Conservation (phyloP, 208 protist species). For the Crithidia brevicula region DNA sequence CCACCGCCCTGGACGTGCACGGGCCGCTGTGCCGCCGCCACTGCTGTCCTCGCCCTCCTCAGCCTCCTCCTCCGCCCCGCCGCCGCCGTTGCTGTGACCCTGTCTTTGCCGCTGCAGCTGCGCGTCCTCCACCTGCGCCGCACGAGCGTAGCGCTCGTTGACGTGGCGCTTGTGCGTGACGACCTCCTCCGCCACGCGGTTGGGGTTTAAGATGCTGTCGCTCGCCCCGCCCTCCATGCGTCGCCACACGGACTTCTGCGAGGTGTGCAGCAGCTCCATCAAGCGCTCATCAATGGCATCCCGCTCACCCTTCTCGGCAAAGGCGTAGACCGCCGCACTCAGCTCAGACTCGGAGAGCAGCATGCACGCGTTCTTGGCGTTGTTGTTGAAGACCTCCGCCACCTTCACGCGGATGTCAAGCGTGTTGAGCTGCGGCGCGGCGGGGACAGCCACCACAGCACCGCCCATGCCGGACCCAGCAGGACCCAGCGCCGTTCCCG, state of each 20-base stretch:
- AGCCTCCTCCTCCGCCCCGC: slow-evolving; percentile 16
- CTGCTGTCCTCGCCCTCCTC: slow-evolving; percentile 12
- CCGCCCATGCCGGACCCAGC: slow-evolving; percentile 6
- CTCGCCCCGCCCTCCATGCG: slow-evolving; percentile 58
- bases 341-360: slow-evolving; percentile 86
- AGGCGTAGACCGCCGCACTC: slow-evolving; percentile 88
- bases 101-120: slow-evolving; percentile 18
- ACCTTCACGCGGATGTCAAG: slow-evolving; percentile 88
- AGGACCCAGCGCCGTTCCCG: slow-evolving; percentile 3
- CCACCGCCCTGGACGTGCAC: not conserved
- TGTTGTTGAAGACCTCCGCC: slow-evolving; percentile 85
- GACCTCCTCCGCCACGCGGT: slow-evolving; percentile 59
- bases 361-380: slow-evolving; percentile 72
- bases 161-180: slow-evolving; percentile 68
- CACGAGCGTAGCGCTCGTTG: slow-evolving; percentile 70
- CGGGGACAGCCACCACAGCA: slow-evolving; percentile 37
- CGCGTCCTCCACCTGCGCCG: slow-evolving; percentile 37
- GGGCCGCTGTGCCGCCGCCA: not conserved
- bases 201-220: slow-evolving; percentile 64
- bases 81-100: slow-evolving; percentile 16
- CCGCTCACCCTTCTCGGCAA: slow-evolving; percentile 86
- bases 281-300: slow-evolving; percentile 87
- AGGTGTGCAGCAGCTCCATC: slow-evolving; percentile 66
- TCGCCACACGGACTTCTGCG: slow-evolving; percentile 78
- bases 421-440: slow-evolving; percentile 55